Base-by-base conservation (phyloP, 768 basidiomycete genomes). In the Candolleomyces aberdarensis region DNA sequence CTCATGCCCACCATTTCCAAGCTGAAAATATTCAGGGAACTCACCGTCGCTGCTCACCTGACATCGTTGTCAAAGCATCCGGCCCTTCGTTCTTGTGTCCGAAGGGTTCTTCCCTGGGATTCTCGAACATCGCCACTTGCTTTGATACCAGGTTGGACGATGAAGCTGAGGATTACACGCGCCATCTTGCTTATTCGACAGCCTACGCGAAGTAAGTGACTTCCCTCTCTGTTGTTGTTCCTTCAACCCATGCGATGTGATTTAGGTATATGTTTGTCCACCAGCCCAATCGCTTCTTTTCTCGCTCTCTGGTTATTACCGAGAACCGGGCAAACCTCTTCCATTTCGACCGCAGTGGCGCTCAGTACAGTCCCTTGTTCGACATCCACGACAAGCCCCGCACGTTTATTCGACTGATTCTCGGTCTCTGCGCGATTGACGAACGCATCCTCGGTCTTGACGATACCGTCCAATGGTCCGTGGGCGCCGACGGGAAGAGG, bases 231-330 rank as follows among this genome's bases (percentile, higher is more conserved):
- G 2, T 1, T 36, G 36, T 36, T 36, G 26, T 17, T 39, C 15
- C 26, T 29, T 13, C 14, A 1, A 2, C 22, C 2, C 52, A 31
- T 5, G 1, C 20, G 6, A 5, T 53, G 32, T 3, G 1, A 32
- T 26, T 17, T 10, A 56, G 54, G 40, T 8, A 43, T 7, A 22
- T 56, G 0, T 56, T 56, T 13, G 40, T 36, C 43, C 54, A 56
- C 1, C 54, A 56, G n/a, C 54, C 54, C 36, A 56, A 56, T 39
- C 54, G 54, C 19, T 17, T 40, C 41, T 56, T 56, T n/a, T n/a
- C 43, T 3, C 54, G 54, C 13, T 17, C n/a, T 10, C 36, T 56
- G 3, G n/a, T 56, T 3, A 22, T 56, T 19, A 56, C 32, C 5
- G 39, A 56, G 54, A n/a, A 20, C 5, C 39, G 20, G 3, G 36